phyloP scores from a whole-genome alignment of 2,329 filamentous ascomycete species.

The Aschersonia sp. region DNA sequence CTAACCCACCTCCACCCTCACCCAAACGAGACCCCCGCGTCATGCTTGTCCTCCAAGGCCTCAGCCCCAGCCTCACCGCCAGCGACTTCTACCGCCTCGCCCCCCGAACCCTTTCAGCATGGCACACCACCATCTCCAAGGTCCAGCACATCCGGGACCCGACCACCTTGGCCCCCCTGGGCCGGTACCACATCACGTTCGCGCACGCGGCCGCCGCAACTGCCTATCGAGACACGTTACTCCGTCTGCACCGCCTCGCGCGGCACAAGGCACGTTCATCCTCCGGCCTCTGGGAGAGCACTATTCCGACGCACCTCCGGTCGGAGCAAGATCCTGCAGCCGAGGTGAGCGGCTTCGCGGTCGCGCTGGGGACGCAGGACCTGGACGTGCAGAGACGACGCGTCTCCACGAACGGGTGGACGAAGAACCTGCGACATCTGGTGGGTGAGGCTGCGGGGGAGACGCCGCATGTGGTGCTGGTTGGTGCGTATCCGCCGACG shows the following conservation, averaged over 20 bases:
- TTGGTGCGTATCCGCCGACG: constrained; percentile 14
- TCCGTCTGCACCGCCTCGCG: constrained; percentile 17
- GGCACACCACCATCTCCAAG: constrained; percentile 48
- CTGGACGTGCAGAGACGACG: constrained; percentile 8
- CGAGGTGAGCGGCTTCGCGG: constrained; percentile 13
- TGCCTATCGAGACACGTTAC: constrained; percentile 35
- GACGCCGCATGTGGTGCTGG: constrained; percentile 15
- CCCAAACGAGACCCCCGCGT: constrained; percentile 3
- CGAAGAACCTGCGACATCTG: constrained; percentile 9
- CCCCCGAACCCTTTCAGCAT: constrained; percentile 51
- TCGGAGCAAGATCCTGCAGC: constrained; percentile 6
- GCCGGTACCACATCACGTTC: constrained; percentile 59
- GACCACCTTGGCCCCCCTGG: constrained; percentile 45
- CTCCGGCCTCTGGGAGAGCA: constrained; percentile 16
- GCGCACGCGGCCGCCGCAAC: constrained; percentile 40
- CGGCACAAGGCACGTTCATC: constrained; percentile 14
- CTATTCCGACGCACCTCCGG: constrained; percentile 12
- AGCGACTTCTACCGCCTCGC: constrained; percentile 59
- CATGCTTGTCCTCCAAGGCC: constrained; percentile 43
- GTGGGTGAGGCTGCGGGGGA: constrained; percentile 9
- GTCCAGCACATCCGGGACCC: constrained; percentile 52
- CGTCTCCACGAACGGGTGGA: constrained; percentile 12
- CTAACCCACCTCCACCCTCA: not conserved
- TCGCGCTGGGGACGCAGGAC: constrained; percentile 13
- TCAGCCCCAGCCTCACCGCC: constrained; percentile 44